Evolutionary conservation across 2,329 filamentous ascomycete genomes (phyloP), one percentile per base, ranked within the genome.

Genomic region (Colletotrichum agaves): DNA sequence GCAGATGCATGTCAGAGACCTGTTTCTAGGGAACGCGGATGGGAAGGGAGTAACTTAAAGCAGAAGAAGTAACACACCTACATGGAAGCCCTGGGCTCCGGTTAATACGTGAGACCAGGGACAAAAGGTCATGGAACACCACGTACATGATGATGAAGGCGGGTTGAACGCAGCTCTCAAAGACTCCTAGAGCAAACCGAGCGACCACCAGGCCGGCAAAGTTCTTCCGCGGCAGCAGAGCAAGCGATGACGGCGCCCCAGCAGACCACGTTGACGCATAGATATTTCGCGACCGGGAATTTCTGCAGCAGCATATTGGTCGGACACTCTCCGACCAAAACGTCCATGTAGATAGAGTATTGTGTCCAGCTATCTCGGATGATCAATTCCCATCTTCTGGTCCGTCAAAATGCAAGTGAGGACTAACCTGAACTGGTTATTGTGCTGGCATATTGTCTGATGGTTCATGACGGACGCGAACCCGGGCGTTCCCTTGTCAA

Each of bases 291-390:
- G 10, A 55, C 47, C 1, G 64, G 64, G 3, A 85, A 77, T 0
- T 72, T 59, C 1, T 87, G 83, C 84, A 89, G 87, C 13, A 90
- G 76, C 43, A 58, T 87, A 84, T 2, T 85, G 81, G 70, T 87
- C 86, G 0, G 87, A 87, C 1, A 90, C 67, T 88, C 85, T 85
- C 86, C 89, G 43, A 78, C 84, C 33, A 90, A 80, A 72, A 90
- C 87, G 1, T 87, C 87, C 27, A 90, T 87, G 0, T 87, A 81
- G 0, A 83, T 87, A 81, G 0, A 83, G 78, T 41, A 90, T 87
- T 3, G 85, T 88, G 12, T 85, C 84, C 15, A 90, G 75, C n/a
- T 88, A 75, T 0, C 85, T 87, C 12, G 3, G 17, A 31, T 15
- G 1, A 23, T 21, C 17, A 76, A 87, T 88, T 64, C 88, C 80